Conservation (phyloP, 225 moss, liverwort and hornwort genomes). For the Pleurozium schreberi region DNA sequence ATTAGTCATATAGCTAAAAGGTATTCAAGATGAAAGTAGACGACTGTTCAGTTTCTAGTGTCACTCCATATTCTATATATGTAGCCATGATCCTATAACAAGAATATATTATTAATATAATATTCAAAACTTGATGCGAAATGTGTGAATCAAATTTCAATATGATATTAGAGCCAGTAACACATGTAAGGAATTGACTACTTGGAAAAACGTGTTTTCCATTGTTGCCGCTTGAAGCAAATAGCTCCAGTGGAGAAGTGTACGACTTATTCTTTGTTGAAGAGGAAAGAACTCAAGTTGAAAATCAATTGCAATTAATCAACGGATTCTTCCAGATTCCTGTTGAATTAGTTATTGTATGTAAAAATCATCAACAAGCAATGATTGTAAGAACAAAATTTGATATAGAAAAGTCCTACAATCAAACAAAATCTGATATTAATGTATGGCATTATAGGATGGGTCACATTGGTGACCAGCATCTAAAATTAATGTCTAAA, state of each 20-base stretch:
- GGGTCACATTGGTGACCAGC: neutral
- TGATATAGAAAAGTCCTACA: neutral
- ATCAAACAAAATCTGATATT: neutral
- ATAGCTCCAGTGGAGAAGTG: no score
- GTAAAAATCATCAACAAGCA: no score
- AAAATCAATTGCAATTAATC: no score
- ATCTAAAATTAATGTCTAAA: neutral
- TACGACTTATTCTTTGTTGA: no score
- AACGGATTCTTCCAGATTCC: fast-evolving
- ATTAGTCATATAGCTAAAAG: neutral
- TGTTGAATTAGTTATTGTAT: fast-evolving
- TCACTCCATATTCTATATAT: neutral
- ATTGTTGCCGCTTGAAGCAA: no score
- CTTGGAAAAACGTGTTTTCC: no score
- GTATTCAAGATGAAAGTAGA: neutral
- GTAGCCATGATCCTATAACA: neutral
- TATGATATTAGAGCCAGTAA: neutral
- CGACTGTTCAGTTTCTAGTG: neutral
- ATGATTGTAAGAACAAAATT: neutral
- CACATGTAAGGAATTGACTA: no score
- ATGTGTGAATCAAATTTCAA: neutral
- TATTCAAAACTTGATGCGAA: neutral
- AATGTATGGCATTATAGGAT: neutral
- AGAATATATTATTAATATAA: neutral
- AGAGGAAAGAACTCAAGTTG: no score